A percentile compares a stretch with the other conserved stretches of the same genome.
These are phyloP conservation scores for Cladosporium colombiae DNA, from an alignment of 2,329 filamentous ascomycete species.

Conservation along the genomic window DNA sequence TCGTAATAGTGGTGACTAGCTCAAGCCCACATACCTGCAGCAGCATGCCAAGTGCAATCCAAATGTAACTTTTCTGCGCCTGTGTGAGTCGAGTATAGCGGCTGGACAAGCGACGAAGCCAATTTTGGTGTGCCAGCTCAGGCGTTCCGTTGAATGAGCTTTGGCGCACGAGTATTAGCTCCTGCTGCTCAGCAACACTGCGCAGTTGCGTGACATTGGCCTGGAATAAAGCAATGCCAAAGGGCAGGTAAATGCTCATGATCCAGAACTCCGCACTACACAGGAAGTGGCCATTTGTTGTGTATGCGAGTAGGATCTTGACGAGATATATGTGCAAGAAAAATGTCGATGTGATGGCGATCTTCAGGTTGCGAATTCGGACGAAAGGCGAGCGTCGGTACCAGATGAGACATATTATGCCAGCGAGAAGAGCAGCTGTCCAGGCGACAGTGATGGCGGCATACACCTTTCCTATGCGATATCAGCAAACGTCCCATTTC, in stretches of 20 bases:
- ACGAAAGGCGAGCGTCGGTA: slow-evolving; percentile 28
- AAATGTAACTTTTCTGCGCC: slow-evolving; percentile 51
- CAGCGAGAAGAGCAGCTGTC: slow-evolving; percentile 26
- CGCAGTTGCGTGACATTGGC: slow-evolving; percentile 64
- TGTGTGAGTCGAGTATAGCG: slow-evolving; percentile 42
- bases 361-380: slow-evolving; percentile 30
- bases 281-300: slow-evolving; percentile 44
- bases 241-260: slow-evolving; percentile 66
- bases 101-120: slow-evolving; percentile 45
- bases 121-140: slow-evolving; percentile 51
- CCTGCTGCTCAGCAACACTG: slow-evolving; percentile 28
- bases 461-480: slow-evolving; percentile 25
- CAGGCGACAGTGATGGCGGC: slow-evolving; percentile 28
- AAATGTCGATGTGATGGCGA: slow-evolving; percentile 27
- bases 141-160: slow-evolving; percentile 21
- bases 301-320: slow-evolving; percentile 44
- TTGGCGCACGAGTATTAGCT: slow-evolving; percentile 22
- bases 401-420: slow-evolving; percentile 26
- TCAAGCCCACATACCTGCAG: slow-evolving; percentile 52
- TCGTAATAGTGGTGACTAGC: too few species aligned
- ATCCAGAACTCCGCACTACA: slow-evolving; percentile 64
- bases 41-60: slow-evolving; percentile 57
- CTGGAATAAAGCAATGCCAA: slow-evolving; percentile 67
- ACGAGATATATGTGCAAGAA: slow-evolving; percentile 46
- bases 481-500: background rate